Evolutionary conservation across 345 rosid species (phyloP).

Genomic region (Sisymbrium altissimum): DNA sequence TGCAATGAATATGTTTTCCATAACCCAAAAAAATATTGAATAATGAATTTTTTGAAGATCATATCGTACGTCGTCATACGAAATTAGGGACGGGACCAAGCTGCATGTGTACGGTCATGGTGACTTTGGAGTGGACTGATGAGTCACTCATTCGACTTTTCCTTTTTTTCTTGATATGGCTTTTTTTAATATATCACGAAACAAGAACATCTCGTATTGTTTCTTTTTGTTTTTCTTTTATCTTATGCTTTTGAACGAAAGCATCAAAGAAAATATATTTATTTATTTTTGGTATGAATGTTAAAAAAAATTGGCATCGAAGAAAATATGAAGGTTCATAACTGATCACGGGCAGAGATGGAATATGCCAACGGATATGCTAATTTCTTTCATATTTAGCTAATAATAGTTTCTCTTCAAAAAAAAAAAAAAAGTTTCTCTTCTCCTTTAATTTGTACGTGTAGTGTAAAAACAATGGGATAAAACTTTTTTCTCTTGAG

Average conservation of each 20-base stretch:
- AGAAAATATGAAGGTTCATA: background rate
- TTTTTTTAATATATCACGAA: slow-evolving; percentile 8
- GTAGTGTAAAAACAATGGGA: background rate
- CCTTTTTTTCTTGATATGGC: background rate
- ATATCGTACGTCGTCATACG: slow-evolving; percentile 23
- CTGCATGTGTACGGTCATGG: slow-evolving; percentile 28
- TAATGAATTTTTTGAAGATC: background rate
- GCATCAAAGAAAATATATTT: slow-evolving; percentile 1
- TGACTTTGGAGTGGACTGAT: slow-evolving; percentile 9
- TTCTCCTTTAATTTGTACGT: background rate
- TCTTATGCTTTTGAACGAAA: slow-evolving; percentile 8
- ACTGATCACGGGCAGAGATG: background rate
- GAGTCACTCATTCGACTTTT: slow-evolving; percentile 19
- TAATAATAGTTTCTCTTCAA: too few relatives aligned
- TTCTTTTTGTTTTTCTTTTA: background rate
- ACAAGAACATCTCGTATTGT: background rate
- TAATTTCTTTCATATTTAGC: background rate
- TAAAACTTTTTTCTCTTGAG: background rate
- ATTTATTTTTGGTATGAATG: too few relatives aligned
- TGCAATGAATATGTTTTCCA: background rate
- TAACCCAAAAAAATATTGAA: background rate
- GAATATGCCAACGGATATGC: slow-evolving; percentile 40
- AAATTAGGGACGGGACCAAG: slow-evolving; percentile 23
- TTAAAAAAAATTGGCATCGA: too few relatives aligned
- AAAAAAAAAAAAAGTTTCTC: background rate